phyloP scores from a whole-genome alignment of 495 filamentous ascomycete genomes.

The Penicillium coprophilum region DNA sequence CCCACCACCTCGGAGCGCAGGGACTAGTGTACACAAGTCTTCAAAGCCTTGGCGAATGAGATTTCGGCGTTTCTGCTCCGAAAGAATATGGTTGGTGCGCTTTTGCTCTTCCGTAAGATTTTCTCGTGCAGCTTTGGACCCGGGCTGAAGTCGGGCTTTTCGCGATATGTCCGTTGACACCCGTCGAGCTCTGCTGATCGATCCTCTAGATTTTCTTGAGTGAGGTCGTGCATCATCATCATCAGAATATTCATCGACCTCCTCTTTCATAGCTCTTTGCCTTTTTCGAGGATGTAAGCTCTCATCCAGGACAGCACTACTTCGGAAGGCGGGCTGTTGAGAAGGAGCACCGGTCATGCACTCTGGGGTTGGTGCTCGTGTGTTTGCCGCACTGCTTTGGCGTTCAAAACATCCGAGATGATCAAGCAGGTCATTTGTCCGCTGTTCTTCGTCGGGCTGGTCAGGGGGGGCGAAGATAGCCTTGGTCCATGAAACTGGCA shows the following conservation, averaged over 20 bases:
- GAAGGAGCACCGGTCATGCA: conserved; percentile 22
- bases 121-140: conserved; percentile 58
- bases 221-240: conserved; percentile 41
- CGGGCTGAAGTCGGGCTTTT: conserved; percentile 33
- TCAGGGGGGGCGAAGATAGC: conserved; percentile 53
- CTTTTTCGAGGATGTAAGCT: conserved; percentile 35
- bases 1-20: conserved; percentile 63
- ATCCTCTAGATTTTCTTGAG: conserved; percentile 51
- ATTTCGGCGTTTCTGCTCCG: conserved; percentile 81
- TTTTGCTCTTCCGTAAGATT: conserved; percentile 85
- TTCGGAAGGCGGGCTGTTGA: conserved; percentile 8
- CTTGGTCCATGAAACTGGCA: conserved; percentile 56
- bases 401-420: conserved; percentile 55
- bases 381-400: conserved; percentile 54
- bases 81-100: conserved; percentile 81
- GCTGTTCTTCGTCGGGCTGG: conserved; percentile 55
- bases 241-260: conserved; percentile 41
- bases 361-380: conserved; percentile 58
- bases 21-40: conserved; percentile 68
- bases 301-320: conserved; percentile 24
- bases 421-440: conserved; percentile 52
- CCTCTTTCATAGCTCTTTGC: conserved; percentile 37
- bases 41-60: conserved; percentile 77
- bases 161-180: conserved; percentile 34
- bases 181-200: conserved; percentile 32